Evolutionary conservation across 2,329 filamentous ascomycete species (phyloP).

Genomic region (Elsinoe fawcettii): DNA sequence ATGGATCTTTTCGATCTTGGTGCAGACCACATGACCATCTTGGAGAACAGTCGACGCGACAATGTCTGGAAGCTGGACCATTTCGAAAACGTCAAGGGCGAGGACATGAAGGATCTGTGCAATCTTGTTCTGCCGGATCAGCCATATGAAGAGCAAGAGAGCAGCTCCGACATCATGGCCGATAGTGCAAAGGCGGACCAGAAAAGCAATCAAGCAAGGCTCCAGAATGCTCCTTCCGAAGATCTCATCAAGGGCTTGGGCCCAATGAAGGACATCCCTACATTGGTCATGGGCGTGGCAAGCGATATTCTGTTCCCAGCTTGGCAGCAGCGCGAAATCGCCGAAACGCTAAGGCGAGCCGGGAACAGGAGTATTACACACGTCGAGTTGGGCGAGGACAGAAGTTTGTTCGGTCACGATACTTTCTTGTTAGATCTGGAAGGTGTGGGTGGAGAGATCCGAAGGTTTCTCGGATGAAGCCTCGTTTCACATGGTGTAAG

Average conservation of each 20-base stretch:
- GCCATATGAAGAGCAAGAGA: conserved; percentile 81
- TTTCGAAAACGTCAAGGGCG: conserved; percentile 29
- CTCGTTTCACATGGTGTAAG: background rate
- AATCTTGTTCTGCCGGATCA: conserved; percentile 72
- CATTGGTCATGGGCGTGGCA: conserved; percentile 85
- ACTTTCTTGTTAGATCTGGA: conserved; percentile 90
- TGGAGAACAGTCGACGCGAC: conserved; percentile 53
- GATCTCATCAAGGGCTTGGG: conserved; percentile 73
- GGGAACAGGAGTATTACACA: conserved; percentile 81
- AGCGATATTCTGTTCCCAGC: conserved; percentile 96
- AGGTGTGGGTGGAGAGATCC: conserved; percentile 79
- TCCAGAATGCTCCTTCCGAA: conserved; percentile 54
- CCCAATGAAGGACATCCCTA: conserved; percentile 65
- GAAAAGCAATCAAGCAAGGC: conserved; percentile 14
- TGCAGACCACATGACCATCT: conserved; percentile 56
- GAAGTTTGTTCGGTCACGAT: conserved; percentile 92
- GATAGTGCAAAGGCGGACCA: conserved; percentile 22
- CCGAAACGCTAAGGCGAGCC: conserved; percentile 65
- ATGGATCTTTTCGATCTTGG: conserved; percentile 98
- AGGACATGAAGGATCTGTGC: conserved; percentile 48
- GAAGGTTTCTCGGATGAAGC: conserved; percentile 63
- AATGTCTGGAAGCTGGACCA: conserved; percentile 52
- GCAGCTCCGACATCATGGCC: conserved; percentile 36
- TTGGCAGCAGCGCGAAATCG: conserved; percentile 95
- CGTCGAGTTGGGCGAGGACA: conserved; percentile 85